A percentile compares a stretch with the other conserved stretches of the same genome.
phyloP scores from a whole-genome alignment of 306 rosid species.

The Pyrus betulifolia region DNA sequence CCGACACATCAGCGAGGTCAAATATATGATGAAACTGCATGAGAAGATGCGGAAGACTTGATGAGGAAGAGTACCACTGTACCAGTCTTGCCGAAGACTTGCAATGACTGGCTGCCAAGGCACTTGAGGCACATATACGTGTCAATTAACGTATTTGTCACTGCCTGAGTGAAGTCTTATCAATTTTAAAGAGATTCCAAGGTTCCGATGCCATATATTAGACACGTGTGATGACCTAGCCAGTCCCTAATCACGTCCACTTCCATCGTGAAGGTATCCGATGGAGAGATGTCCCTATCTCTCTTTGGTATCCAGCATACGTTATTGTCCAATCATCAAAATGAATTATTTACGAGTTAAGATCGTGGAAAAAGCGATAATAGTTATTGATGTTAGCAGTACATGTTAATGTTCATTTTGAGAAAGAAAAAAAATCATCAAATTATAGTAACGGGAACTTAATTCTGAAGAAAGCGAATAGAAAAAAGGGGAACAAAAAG shows the following conservation, averaged over 20 bases:
- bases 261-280: neutral
- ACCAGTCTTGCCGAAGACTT: neutral
- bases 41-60: neutral
- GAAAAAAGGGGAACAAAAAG: neutral
- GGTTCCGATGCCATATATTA: neutral
- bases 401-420: neutral
- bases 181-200: neutral
- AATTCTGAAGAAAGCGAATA: neutral
- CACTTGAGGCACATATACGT: neutral
- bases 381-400: rapidly evolving
- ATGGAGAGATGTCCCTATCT: too few species aligned
- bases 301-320: too few species aligned
- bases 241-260: neutral
- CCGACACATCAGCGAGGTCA: neutral
- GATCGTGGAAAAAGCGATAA: too few species aligned
- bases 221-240: neutral
- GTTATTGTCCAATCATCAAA: too few species aligned
- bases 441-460: neutral
- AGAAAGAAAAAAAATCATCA: neutral
- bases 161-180: neutral
- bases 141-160: neutral
- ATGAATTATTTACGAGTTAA: too few species aligned
- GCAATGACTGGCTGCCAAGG: neutral
- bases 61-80: neutral
- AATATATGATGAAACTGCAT: neutral